Percentiles rank a stretch among this genome's conserved stretches.
Conservation (phyloP, 2,329 filamentous ascomycete species). For the Biscogniauxia marginata region DNA sequence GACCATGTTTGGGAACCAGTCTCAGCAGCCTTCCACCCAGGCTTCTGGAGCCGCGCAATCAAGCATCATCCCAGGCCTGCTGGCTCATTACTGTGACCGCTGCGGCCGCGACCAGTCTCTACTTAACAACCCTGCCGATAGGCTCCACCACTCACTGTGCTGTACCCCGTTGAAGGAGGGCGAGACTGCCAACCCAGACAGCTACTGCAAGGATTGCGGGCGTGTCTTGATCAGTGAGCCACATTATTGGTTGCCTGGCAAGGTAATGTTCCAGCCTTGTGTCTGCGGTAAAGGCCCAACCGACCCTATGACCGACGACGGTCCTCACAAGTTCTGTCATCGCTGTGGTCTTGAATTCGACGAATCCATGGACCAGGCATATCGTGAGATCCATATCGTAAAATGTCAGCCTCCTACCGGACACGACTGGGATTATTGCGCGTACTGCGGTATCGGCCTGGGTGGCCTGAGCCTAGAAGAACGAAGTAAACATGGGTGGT, state of each 20-base stretch:
- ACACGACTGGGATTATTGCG: constrained; percentile 7
- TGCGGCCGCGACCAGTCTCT: constrained; percentile 15
- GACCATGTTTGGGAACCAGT: constrained; percentile 6
- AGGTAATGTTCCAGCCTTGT: background rate
- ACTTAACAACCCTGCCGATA: constrained; percentile 9
- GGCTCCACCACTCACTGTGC: constrained; percentile 2
- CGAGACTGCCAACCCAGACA: background rate
- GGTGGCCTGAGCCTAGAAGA: background rate
- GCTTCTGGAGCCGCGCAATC: background rate
- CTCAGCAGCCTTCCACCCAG: no score
- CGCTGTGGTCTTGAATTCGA: constrained; percentile 14
- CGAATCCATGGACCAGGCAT: constrained; percentile 7
- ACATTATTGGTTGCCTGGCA: no score
- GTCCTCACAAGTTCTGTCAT: constrained; percentile 5
- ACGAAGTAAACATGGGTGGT: constrained; percentile 3
- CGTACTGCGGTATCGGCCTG: constrained; percentile 11
- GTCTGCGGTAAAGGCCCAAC: background rate
- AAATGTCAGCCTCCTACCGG: constrained; percentile 8
- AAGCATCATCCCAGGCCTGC: background rate
- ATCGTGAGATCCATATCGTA: constrained; percentile 9
- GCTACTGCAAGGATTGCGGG: constrained; percentile 12
- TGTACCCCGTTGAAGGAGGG: background rate
- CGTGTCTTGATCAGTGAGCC: background rate
- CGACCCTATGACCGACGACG: background rate
- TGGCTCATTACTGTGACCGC: constrained; percentile 9